Percentiles rank a stretch among this genome's conserved stretches.
These are phyloP conservation scores for Spizellomyces punctatus DNA, from an alignment of 192 early-diverging fungal genomes.

Conservation along the genomic window DNA sequence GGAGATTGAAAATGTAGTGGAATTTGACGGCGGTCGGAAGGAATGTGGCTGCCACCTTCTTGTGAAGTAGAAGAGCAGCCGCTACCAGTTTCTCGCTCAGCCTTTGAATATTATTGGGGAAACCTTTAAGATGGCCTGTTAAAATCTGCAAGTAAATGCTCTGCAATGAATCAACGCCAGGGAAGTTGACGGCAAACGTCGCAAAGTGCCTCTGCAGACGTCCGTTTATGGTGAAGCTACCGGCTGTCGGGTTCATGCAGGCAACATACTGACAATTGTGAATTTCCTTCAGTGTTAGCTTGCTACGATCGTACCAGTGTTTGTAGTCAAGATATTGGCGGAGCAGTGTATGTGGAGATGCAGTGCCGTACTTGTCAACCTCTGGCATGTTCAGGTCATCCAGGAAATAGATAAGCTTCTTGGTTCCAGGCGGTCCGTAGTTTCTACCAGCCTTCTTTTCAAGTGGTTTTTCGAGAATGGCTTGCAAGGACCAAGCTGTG, in stretches of 20 bases:
- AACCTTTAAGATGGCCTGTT: slow-evolving; percentile 54
- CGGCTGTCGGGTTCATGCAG: slow-evolving; percentile 71
- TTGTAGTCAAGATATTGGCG: slow-evolving; percentile 64
- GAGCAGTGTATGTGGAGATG: slow-evolving; percentile 61
- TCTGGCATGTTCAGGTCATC: slow-evolving; percentile 74
- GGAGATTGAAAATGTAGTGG: slow-evolving; percentile 69
- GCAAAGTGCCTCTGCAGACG: slow-evolving; percentile 67
- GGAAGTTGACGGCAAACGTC: slow-evolving; percentile 66
- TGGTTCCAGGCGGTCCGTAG: slow-evolving; percentile 65
- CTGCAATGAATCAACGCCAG: slow-evolving; percentile 58
- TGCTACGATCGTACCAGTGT: slow-evolving; percentile 67
- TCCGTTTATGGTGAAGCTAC: slow-evolving; percentile 60
- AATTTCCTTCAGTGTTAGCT: slow-evolving; percentile 69
- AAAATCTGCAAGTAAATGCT: slow-evolving; percentile 63
- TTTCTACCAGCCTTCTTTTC: slow-evolving; percentile 71
- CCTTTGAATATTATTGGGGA: slow-evolving; percentile 57
- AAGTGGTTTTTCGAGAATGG: slow-evolving; percentile 63
- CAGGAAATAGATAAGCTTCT: slow-evolving; percentile 68
- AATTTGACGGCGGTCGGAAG: slow-evolving; percentile 66
- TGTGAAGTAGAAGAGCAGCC: slow-evolving; percentile 56
- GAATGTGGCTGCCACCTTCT: slow-evolving; percentile 59
- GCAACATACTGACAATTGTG: slow-evolving; percentile 71
- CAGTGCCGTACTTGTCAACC: slow-evolving; percentile 71
- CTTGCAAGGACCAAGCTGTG: slow-evolving; percentile 61
- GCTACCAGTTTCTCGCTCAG: slow-evolving; percentile 58